Evolutionary conservation across 331 rosid genomes (phyloP).

Genomic region (Rhamnella rubrinervis): DNA sequence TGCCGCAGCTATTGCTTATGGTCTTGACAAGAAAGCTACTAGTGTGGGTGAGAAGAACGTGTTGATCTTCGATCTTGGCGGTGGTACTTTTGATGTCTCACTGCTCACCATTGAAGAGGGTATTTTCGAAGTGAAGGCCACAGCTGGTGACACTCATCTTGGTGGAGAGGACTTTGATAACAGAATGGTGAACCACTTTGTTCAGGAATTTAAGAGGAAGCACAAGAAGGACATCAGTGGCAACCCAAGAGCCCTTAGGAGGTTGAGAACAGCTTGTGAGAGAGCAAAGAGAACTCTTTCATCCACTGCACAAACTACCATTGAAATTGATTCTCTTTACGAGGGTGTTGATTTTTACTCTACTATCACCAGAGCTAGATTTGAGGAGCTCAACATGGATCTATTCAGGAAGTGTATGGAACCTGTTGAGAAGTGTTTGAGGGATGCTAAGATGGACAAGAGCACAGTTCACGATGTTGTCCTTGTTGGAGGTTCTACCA

Average conservation of each 20-base stretch:
- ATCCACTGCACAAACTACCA: conserved; percentile 71
- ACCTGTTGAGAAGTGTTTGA: conserved; percentile 74
- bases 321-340: conserved; percentile 65
- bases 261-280: conserved; percentile 65
- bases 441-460: conserved; percentile 86
- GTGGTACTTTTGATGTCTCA: conserved; percentile 81
- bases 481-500: conserved; percentile 78
- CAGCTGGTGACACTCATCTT: conserved; percentile 78
- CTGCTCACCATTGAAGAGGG: conserved; percentile 76
- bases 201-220: conserved; percentile 75
- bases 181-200: conserved; percentile 78
- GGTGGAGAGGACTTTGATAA: conserved; percentile 82
- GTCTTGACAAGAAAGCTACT: conserved; percentile 74
- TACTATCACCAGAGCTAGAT: conserved; percentile 63
- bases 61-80: conserved; percentile 69
- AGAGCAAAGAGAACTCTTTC: conserved; percentile 85
- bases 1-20: conserved; percentile 77
- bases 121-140: conserved; percentile 67
- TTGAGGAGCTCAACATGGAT: conserved; percentile 73
- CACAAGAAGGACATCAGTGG: conserved; percentile 66
- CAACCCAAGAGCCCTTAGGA: conserved; percentile 65
- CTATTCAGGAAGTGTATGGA: conserved; percentile 76
- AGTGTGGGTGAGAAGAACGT: conserved; percentile 77
- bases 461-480: conserved; percentile 65
- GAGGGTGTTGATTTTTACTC: conserved; percentile 72